Evolutionary conservation across 257 asterid species (phyloP).

Genomic region (Solanum medicagineum): DNA sequence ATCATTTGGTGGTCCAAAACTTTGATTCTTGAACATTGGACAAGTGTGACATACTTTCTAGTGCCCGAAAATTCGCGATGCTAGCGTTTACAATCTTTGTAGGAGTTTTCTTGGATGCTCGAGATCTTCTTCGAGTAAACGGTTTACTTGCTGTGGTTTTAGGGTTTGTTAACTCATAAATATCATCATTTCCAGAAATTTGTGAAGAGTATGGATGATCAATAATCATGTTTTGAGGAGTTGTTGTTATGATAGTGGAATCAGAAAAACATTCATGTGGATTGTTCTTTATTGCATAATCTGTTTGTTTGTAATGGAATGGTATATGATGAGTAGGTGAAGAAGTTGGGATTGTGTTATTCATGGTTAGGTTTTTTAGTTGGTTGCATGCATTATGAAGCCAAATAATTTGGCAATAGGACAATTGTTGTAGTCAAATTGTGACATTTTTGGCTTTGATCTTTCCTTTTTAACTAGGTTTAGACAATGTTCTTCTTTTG

Average conservation of each 20-base stretch:
- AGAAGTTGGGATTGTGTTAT: not conserved
- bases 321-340: not conserved
- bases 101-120: slow-evolving; percentile 20
- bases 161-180: not conserved
- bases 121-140: slow-evolving; percentile 19
- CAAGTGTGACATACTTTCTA: slow-evolving; percentile 34
- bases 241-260: not conserved
- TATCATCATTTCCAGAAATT: not conserved
- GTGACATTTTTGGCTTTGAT: not conserved
- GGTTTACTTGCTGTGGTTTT: slow-evolving; percentile 9
- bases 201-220: not conserved
- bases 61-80: slow-evolving; percentile 34
- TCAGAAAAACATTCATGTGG: not conserved
- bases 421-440: not conserved
- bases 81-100: slow-evolving; percentile 45
- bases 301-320: not conserved
- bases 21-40: slow-evolving; percentile 9
- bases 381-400: not conserved
- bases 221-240: not conserved
- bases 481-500: not conserved
- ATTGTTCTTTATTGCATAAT: not conserved
- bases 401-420: not conserved
- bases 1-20: slow-evolving; percentile 18
- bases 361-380: not conserved
- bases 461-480: not conserved